Evolutionary conservation across 1,284 basidiomycete genomes (phyloP).

Genomic region (Chiua sp.): DNA sequence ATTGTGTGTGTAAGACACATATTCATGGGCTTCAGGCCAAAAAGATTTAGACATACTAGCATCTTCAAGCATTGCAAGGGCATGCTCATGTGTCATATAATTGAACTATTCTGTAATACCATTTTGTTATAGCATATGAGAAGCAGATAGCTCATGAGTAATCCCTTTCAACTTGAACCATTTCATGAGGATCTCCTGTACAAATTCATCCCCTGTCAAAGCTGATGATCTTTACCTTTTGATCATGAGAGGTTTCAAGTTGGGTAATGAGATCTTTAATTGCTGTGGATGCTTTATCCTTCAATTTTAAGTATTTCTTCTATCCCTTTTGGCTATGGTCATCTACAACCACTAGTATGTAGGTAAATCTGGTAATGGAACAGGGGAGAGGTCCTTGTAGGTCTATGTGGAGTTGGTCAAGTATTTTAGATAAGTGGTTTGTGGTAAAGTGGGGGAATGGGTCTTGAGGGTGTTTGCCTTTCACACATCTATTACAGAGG

Average conservation of each 20-base stretch:
- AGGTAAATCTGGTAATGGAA: conserved; percentile 4
- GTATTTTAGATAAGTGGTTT: not conserved
- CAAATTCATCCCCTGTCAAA: not conserved
- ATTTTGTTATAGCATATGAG: conserved; percentile 2
- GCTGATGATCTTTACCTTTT: not conserved
- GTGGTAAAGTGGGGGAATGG: not conserved
- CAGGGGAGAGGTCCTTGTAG: conserved; percentile 4
- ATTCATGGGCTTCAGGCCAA: not conserved
- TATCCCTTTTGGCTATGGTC: conserved; percentile 1
- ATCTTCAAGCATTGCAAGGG: not conserved
- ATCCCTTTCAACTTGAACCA: not conserved
- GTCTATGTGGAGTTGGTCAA: conserved; percentile 10
- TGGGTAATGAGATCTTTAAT: not conserved
- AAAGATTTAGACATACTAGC: not conserved
- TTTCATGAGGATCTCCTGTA: not conserved
- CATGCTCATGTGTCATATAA: not conserved
- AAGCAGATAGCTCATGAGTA: not conserved
- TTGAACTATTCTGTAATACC: not conserved
- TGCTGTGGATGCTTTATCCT: not conserved
- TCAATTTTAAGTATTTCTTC: conserved; percentile 8
- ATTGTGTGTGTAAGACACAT: not conserved
- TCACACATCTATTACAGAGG: no score
- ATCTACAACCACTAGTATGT: conserved; percentile 4
- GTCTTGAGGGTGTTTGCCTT: not conserved
- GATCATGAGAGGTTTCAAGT: not conserved